Conservation (phyloP, 1,139 yeast species). For the Komagataea norvegica region DNA sequence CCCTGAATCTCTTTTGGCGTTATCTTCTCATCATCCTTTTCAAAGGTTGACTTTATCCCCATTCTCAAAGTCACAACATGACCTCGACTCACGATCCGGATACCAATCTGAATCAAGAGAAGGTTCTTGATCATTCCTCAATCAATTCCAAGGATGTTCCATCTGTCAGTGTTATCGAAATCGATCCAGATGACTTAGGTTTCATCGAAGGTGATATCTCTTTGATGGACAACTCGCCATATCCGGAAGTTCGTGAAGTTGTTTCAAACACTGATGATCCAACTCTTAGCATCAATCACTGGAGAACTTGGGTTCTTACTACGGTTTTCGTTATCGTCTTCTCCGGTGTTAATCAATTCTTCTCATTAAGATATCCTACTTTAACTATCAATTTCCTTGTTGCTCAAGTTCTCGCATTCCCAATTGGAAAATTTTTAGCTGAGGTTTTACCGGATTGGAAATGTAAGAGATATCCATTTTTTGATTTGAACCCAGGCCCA, state of each 20-base stretch:
- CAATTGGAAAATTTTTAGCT: conserved; percentile 42
- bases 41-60: too few species aligned
- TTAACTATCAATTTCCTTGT: conserved; percentile 43
- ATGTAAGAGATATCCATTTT: conserved; percentile 25
- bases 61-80: too few species aligned
- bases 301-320: conserved; percentile 47
- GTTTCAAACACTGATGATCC: conserved; percentile 47
- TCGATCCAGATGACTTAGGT: conserved; percentile 13
- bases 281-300: conserved; percentile 40
- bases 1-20: too few species aligned
- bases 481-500: conserved; percentile 46
- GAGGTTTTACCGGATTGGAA: conserved; percentile 34
- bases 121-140: too few species aligned
- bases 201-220: conserved; percentile 32
- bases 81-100: too few species aligned
- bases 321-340: conserved; percentile 45
- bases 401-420: conserved; percentile 49
- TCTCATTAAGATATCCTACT: conserved; percentile 45
- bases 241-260: conserved; percentile 52
- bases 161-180: conserved; percentile 10
- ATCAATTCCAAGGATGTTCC: too few species aligned
- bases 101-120: too few species aligned
- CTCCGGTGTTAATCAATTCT: conserved; percentile 47
- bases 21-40: too few species aligned
- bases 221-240: conserved; percentile 43